Evolutionary conservation across 768 basidiomycete genomes (phyloP).

Genomic region (Pholiota conissans): DNA sequence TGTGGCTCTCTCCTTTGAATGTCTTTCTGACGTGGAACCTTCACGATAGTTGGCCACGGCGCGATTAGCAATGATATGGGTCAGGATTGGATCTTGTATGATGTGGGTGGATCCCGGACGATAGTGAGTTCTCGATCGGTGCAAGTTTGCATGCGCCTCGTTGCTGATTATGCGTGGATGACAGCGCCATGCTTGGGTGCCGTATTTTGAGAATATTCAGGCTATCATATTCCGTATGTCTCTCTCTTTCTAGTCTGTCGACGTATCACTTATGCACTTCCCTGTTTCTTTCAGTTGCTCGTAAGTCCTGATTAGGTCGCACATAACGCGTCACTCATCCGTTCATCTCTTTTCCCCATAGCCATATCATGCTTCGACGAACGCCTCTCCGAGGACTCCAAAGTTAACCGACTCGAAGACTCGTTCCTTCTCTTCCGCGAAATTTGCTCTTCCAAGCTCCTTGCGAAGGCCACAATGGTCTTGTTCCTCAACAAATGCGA

Average conservation of each 20-base stretch:
- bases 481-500: conserved; percentile 80
- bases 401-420: conserved; percentile 71
- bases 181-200: conserved; percentile 71
- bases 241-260: conserved; percentile 30
- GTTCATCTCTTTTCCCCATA: conserved; percentile 20
- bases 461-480: conserved; percentile 61
- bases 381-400: conserved; percentile 54
- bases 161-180: too few relatives aligned
- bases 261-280: conserved; percentile 1
- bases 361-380: conserved; percentile 48
- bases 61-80: conserved; percentile 31
- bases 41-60: not conserved
- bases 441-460: conserved; percentile 58
- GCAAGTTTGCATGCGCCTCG: too few relatives aligned
- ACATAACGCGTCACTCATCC: conserved; percentile 38
- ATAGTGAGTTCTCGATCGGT: too few relatives aligned
- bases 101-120: conserved; percentile 67
- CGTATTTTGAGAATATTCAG: conserved; percentile 72
- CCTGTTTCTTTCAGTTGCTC: conserved; percentile 44
- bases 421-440: conserved; percentile 68
- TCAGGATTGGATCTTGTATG: conserved; percentile 65
- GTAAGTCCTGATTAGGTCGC: conserved; percentile 50
- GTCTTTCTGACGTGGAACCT: not conserved
- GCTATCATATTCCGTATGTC: conserved; percentile 74
- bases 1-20: too few relatives aligned